A percentile compares a stretch with the other conserved stretches of the same genome.
These are phyloP conservation scores for Cochlearia excelsa DNA, from an alignment of 345 rosid species.

Conservation along the genomic window DNA sequence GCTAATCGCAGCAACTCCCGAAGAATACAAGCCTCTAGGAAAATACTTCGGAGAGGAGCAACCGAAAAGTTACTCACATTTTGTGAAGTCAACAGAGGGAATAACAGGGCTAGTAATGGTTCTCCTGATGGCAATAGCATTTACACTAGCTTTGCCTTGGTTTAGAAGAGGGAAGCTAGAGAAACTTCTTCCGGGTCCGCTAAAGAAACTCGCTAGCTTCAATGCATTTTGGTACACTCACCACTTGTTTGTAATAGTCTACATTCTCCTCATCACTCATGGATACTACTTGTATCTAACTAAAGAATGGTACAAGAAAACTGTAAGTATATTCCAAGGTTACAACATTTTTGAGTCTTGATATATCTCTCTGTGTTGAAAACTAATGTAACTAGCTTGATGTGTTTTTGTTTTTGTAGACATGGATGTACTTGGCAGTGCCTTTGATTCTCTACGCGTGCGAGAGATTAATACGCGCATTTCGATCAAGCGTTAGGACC, in stretches of 20 bases:
- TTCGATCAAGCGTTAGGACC: constrained; percentile 60
- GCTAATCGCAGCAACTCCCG: constrained; percentile 48
- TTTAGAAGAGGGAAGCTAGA: constrained; percentile 52
- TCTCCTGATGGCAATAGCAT: constrained; percentile 66
- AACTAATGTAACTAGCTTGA: neutral
- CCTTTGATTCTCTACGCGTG: constrained; percentile 49
- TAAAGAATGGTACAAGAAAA: constrained; percentile 60
- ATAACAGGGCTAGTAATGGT: constrained; percentile 64
- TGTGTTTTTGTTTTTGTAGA: constrained; percentile 37
- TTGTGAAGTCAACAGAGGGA: constrained; percentile 56
- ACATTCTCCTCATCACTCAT: constrained; percentile 53
- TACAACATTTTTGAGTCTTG: neutral
- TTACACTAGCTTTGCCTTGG: constrained; percentile 64
- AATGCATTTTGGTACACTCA: constrained; percentile 83
- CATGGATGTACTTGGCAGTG: constrained; percentile 69
- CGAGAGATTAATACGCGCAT: constrained; percentile 56
- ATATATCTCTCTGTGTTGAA: neutral
- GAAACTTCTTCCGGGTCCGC: constrained; percentile 39
- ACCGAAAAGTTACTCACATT: constrained; percentile 53
- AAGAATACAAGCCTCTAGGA: constrained; percentile 46
- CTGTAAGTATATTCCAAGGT: constrained; percentile 39
- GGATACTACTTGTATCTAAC: constrained; percentile 55
- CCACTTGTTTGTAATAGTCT: constrained; percentile 65
- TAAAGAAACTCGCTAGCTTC: constrained; percentile 64
- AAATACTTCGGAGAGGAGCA: constrained; percentile 54